These are phyloP conservation scores for Baorangia bicolor DNA, from an alignment of 768 basidiomycete genomes.

Conservation along the genomic window DNA sequence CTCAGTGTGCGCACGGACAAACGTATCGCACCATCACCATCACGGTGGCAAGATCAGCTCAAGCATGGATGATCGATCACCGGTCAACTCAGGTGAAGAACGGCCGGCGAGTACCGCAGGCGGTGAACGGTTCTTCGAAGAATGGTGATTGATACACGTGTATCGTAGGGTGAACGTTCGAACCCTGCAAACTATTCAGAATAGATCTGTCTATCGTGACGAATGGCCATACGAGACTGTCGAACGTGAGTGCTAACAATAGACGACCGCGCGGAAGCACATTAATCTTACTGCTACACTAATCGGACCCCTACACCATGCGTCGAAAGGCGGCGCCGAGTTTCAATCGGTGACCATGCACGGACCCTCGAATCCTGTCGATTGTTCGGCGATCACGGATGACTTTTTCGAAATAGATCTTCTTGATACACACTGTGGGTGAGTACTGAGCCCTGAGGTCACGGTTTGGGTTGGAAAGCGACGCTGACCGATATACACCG, in stretches of 20 bases:
- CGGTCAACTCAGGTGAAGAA: background rate
- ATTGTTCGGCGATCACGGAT: conserved; percentile 17
- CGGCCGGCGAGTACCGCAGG: background rate
- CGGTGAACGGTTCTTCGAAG: background rate
- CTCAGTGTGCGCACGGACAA: background rate
- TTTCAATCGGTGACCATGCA: conserved; percentile 5
- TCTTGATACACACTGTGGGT: background rate
- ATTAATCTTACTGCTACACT: background rate
- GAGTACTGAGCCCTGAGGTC: background rate
- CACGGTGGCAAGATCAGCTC: background rate
- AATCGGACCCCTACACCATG: background rate
- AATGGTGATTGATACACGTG: conserved; percentile 18
- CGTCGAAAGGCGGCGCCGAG: background rate
- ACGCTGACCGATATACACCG: background rate
- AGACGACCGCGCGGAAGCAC: background rate
- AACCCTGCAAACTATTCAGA: conserved; percentile 1
- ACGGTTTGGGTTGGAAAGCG: background rate
- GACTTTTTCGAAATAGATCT: background rate
- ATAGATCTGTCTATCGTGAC: conserved; percentile 2
- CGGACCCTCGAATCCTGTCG: background rate
- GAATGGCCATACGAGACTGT: background rate
- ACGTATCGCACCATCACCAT: conserved; percentile 1
- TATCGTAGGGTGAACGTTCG: conserved; percentile 5
- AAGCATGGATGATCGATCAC: conserved; percentile 8
- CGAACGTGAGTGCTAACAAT: conserved; percentile 13